A percentile compares a stretch with the other conserved stretches of the same genome.
Conservation (phyloP, 1,284 basidiomycete genomes). For the Exobasidium rhododendri region DNA sequence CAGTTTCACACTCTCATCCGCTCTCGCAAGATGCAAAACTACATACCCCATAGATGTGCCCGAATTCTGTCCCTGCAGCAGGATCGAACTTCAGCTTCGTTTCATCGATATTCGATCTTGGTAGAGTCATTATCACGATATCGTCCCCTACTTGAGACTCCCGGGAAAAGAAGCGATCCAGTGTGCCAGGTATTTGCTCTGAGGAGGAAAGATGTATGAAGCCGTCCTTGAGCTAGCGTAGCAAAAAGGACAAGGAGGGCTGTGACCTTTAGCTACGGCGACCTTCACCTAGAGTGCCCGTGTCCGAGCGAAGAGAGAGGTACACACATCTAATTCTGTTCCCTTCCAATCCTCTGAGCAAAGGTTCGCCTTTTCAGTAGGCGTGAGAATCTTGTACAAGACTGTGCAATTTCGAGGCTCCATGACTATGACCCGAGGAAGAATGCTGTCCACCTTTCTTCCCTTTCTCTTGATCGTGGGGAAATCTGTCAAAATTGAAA, state of each 20-base stretch:
- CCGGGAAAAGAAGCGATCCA: conserved; percentile 36
- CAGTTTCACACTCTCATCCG: too few relatives aligned
- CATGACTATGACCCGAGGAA: not conserved
- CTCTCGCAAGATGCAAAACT: not conserved
- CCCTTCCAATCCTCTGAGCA: conserved; percentile 32
- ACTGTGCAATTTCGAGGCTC: conserved; percentile 19
- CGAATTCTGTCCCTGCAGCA: conserved; percentile 29
- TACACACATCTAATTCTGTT: conserved; percentile 39
- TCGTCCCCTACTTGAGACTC: conserved; percentile 28
- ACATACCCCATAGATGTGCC: conserved; percentile 32
- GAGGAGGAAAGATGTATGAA: conserved; percentile 46
- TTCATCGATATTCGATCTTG: conserved; percentile 23
- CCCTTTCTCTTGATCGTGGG: too few relatives aligned
- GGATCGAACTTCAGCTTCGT: conserved; percentile 39
- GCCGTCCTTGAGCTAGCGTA: conserved; percentile 33
- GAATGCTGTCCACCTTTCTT: not conserved
- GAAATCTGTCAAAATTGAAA: too few relatives aligned
- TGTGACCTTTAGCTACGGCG: too few relatives aligned
- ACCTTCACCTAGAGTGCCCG: too few relatives aligned
- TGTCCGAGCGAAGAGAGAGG: too few relatives aligned
- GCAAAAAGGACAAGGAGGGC: too few relatives aligned
- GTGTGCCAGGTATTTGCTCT: conserved; percentile 34
- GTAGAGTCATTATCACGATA: conserved; percentile 30
- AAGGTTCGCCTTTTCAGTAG: conserved; percentile 27
- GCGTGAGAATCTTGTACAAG: conserved; percentile 49